phyloP scores from a whole-genome alignment of 768 basidiomycete genomes.

The Lactarius trivialis region DNA sequence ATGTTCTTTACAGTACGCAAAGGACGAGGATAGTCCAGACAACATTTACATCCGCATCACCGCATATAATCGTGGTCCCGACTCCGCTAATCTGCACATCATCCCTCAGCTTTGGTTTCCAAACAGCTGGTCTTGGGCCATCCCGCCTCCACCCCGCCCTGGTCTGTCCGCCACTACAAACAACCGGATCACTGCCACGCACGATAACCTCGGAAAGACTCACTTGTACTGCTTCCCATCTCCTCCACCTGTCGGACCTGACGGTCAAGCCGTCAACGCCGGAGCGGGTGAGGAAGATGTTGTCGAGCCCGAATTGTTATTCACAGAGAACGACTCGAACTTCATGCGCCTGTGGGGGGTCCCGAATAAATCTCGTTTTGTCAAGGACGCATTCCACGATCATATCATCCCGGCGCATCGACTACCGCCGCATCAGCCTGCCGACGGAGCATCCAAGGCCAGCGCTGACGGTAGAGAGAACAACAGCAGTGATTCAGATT shows the following conservation, averaged over 20 bases:
- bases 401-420: constrained; percentile 88
- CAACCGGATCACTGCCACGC: constrained; percentile 62
- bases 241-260: constrained; percentile 79
- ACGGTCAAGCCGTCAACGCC: constrained; percentile 43
- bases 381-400: constrained; percentile 98
- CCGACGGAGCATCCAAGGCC: constrained; percentile 19
- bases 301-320: constrained; percentile 79
- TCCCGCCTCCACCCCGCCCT: constrained; percentile 60
- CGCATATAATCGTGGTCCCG: constrained; percentile 93
- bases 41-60: constrained; percentile 91
- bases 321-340: constrained; percentile 98
- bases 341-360: constrained; percentile 86
- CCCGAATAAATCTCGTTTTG: constrained; percentile 71
- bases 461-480: constrained; percentile 9
- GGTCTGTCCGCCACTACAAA: constrained; percentile 49
- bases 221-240: constrained; percentile 87
- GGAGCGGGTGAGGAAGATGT: constrained; percentile 56
- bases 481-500: constrained; percentile 29
- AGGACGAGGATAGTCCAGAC: constrained; percentile 88
- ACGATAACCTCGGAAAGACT: constrained; percentile 67
- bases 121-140: constrained; percentile 96
- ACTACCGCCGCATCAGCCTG: constrained; percentile 36
- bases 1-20: constrained; percentile 68
- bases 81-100: constrained; percentile 88
- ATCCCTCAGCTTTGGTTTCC: constrained; percentile 96